Percentiles rank a stretch among this genome's conserved stretches.
Evolutionary conservation across 2,329 filamentous ascomycete species (phyloP).

Genomic region (Paracorniculantispora psalliotae): DNA sequence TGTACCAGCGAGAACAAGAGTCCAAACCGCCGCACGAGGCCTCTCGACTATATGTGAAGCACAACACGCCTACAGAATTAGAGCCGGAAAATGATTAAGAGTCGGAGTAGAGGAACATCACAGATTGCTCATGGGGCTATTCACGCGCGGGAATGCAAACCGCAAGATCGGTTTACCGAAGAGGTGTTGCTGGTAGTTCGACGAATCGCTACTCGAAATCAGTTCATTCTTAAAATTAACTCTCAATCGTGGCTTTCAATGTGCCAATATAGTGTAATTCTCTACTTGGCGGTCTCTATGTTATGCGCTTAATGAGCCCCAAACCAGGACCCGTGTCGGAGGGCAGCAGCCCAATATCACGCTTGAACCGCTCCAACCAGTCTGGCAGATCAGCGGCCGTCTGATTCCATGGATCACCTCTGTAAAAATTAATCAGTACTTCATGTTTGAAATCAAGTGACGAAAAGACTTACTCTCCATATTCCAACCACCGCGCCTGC

Average conservation of each 20-base stretch:
- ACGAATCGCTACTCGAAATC: too few species aligned
- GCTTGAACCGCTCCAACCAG: slow-evolving; percentile 60
- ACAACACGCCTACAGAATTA: background rate
- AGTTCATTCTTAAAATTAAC: too few species aligned
- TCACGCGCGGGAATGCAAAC: too few species aligned
- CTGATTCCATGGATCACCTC: slow-evolving; percentile 60
- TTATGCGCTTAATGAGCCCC: slow-evolving; percentile 4
- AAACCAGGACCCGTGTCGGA: slow-evolving; percentile 2
- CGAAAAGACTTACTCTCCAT: slow-evolving; percentile 48
- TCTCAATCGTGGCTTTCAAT: too few species aligned
- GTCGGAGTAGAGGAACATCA: background rate
- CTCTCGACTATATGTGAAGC: background rate
- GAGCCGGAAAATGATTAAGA: background rate
- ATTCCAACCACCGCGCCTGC: slow-evolving; percentile 58
- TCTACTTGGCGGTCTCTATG: too few species aligned
- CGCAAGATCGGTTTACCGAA: too few species aligned
- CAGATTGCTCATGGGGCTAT: background rate
- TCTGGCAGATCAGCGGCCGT: slow-evolving; percentile 59
- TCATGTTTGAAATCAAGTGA: background rate
- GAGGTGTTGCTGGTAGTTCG: too few species aligned
- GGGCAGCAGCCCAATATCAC: slow-evolving; percentile 39
- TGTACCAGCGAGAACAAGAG: background rate
- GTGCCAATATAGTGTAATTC: too few species aligned
- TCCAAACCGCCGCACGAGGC: background rate
- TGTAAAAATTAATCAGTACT: slow-evolving; percentile 25